Base-by-base conservation (phyloP, 2,329 filamentous ascomycete species). In the Atkinsonella texensis region DNA sequence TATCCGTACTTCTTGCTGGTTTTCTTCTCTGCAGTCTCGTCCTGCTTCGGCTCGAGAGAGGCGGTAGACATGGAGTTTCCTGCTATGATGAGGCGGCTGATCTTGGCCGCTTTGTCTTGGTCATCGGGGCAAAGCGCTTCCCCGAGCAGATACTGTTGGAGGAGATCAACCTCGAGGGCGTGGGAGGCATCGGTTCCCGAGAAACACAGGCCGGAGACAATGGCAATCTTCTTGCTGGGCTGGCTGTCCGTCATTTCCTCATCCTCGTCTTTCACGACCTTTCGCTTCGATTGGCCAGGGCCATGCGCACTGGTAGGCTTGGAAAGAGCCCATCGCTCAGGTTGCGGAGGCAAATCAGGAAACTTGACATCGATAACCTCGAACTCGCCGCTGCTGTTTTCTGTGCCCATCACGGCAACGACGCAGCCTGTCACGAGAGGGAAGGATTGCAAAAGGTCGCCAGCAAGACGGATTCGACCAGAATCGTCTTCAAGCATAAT, bases 401-500 rank as follows among this genome's bases (percentile, higher is more conserved):
- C 93, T 0, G 89, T 95, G 38, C 93, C 93, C 72, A 98, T 81
- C 3, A 90, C 89, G n/a, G 89, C 90, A 42, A 97, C 79, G 60
- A 98, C 89, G 60, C 88, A 94, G 28, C 93, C 93, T 0, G 93
- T 98, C 2, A 95, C 91, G 8, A 97, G 77, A 54, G 88, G 74
- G 23, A 85, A 75, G 1, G 78, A 76, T 55, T 77, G 73, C 46
- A 98, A 71, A 18, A 81, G 67, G 42, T 79, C 75, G 3, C 93
- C 93, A 0, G 85, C 83, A 8, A 98, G 72, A 18, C 83, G 79
- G 58, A 98, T 74, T 23, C 94, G 84, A 46, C 93, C 93, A 0
- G 89, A 96, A 67, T 97, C 91, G 65, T 98, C 93, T 67, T 98
- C 93, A 40, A 98, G 74, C 83, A 94, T 95, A 58, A 89, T 79